Percentiles rank a stretch among this genome's conserved stretches.
phyloP scores from a whole-genome alignment of 805 yeast genomes.

The Ogataea methylovora region DNA sequence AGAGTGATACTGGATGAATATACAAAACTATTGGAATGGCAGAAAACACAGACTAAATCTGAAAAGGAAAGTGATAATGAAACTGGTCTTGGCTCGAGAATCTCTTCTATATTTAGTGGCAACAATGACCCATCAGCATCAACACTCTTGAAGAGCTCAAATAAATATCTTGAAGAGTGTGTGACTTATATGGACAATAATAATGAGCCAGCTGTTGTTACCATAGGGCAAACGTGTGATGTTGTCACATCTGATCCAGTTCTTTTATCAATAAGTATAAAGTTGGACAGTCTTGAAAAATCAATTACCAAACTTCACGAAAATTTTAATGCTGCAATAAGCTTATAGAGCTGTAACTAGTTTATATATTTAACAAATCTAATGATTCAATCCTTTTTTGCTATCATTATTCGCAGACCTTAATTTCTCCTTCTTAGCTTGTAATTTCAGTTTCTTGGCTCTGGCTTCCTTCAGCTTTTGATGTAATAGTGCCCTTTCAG shows the following conservation, averaged over 20 bases:
- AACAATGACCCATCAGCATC: constrained; percentile 23
- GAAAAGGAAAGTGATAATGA: neutral
- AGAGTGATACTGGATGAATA: constrained; percentile 33
- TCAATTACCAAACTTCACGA: constrained; percentile 27
- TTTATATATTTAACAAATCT: constrained; percentile 9
- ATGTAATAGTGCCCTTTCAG: too few relatives aligned
- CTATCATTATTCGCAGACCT: too few relatives aligned
- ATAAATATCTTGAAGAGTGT: constrained; percentile 54
- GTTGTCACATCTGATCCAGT: constrained; percentile 65
- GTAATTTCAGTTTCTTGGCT: neutral
- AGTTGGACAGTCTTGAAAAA: constrained; percentile 55
- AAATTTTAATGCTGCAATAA: constrained; percentile 10
- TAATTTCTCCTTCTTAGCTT: constrained; percentile 1
- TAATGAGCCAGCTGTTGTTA: constrained; percentile 39
- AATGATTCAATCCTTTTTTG: constrained; percentile 1
- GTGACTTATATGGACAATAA: constrained; percentile 44
- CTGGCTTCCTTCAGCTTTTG: constrained; percentile 5
- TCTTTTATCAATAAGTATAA: constrained; percentile 52
- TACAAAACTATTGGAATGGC: constrained; percentile 25
- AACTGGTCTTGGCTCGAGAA: constrained; percentile 11
- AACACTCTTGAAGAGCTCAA: constrained; percentile 29
- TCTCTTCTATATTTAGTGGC: constrained; percentile 17
- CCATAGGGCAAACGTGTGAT: constrained; percentile 49
- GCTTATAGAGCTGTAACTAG: too few relatives aligned
- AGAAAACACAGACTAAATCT: constrained; percentile 8